phyloP scores from a whole-genome alignment of 129 eudicot species.

The Escallonia rubra region DNA sequence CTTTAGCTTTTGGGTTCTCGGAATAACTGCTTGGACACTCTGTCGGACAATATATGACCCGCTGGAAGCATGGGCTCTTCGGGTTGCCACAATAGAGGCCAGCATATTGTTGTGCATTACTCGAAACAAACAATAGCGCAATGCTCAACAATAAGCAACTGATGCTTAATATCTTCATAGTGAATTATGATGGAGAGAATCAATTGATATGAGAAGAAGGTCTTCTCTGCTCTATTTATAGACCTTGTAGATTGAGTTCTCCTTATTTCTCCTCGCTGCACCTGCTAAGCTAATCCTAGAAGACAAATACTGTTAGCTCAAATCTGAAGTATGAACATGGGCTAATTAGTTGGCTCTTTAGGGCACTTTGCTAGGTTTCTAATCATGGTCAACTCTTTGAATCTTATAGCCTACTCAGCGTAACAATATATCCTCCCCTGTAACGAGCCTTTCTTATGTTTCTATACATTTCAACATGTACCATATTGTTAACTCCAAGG shows the following conservation, averaged over 20 bases:
- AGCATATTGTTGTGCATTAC: conserved; percentile 1
- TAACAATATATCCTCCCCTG: no score
- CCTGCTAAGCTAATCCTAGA: neutral
- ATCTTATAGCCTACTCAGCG: no score
- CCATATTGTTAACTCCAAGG: no score
- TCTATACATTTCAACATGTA: no score
- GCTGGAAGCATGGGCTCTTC: neutral
- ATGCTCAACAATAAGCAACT: neutral
- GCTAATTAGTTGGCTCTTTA: neutral
- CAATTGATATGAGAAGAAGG: neutral
- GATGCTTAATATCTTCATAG: conserved; percentile 3
- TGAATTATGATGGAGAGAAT: neutral
- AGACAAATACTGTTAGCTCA: neutral
- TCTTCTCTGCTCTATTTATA: neutral
- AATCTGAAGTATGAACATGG: neutral
- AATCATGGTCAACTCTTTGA: neutral
- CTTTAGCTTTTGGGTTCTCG: conserved; percentile 29
- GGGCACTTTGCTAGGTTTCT: conserved; percentile 4
- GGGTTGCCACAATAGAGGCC: neutral
- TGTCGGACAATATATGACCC: conserved; percentile 18
- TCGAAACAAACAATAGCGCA: neutral
- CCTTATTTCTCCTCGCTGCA: neutral
- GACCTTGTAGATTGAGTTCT: neutral
- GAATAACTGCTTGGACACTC: conserved; percentile 39
- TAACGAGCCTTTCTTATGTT: no score